Conservation (phyloP, 208 protist species). For the Leishmania guyanensis region DNA sequence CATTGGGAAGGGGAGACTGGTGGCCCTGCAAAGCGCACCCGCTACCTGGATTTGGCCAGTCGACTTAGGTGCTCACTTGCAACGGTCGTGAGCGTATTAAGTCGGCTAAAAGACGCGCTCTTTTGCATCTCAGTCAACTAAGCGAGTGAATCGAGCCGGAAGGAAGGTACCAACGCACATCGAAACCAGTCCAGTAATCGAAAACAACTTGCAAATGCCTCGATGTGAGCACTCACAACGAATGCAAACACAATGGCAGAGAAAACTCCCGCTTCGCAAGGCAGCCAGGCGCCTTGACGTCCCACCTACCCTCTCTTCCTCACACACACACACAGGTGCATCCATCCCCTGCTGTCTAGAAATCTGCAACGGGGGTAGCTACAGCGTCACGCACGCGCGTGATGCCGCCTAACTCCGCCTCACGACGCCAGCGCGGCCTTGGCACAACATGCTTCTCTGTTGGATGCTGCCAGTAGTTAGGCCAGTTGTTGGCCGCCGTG, state of each 20-base stretch:
- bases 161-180: neutral
- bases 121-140: neutral
- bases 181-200: neutral
- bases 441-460: slow-evolving; percentile 79
- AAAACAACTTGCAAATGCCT: neutral
- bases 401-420: slow-evolving; percentile 83
- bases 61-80: neutral
- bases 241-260: neutral
- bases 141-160: neutral
- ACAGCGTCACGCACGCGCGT: slow-evolving; percentile 78
- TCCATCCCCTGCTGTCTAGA: slow-evolving; percentile 31
- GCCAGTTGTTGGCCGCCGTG: slow-evolving; percentile 71
- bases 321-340: neutral
- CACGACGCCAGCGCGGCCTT: slow-evolving; percentile 68
- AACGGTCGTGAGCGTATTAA: neutral
- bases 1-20: neutral
- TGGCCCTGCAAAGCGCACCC: neutral
- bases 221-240: neutral
- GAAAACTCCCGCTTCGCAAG: neutral
- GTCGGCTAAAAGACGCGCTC: neutral
- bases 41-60: neutral
- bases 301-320: neutral
- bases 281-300: neutral
- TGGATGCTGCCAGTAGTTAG: slow-evolving; percentile 92
- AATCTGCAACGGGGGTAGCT: slow-evolving; percentile 56